Conservation (phyloP, 108 stramenopile species). For the Nannochloropsis gaditana region DNA sequence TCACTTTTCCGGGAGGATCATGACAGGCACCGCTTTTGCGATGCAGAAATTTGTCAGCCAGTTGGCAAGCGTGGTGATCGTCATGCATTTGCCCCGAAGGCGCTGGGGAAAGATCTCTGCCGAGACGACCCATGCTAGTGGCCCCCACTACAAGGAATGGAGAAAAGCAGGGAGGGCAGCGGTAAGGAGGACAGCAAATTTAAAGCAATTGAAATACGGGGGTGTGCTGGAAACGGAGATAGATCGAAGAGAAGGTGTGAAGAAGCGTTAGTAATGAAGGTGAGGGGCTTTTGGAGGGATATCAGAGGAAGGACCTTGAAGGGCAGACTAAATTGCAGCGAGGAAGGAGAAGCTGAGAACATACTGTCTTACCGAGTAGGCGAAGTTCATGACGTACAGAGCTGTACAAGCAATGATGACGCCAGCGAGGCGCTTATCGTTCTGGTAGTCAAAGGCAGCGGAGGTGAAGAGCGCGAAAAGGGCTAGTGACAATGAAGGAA, state of each 20-base stretch:
- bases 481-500: constrained; percentile 26
- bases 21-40: constrained; percentile 18
- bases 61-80: constrained; percentile 48
- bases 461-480: constrained; percentile 32
- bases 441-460: not conserved
- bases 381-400: constrained; percentile 47
- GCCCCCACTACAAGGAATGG: constrained; percentile 31
- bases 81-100: constrained; percentile 46
- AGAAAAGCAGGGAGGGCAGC: not conserved
- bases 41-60: constrained; percentile 27
- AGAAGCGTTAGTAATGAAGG: not conserved
- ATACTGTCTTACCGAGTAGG: constrained; percentile 30
- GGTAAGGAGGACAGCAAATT: not conserved
- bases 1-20: not conserved
- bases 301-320: too few species aligned
- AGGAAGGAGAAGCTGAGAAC: too few species aligned
- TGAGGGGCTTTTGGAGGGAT: too few species aligned
- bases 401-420: constrained; percentile 37
- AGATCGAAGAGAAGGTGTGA: not conserved
- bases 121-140: constrained; percentile 53
- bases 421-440: constrained; percentile 25
- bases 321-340: too few species aligned
- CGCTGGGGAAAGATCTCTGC: constrained; percentile 56
- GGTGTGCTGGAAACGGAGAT: not conserved
- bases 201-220: not conserved